Base-by-base conservation (phyloP, 768 basidiomycete species). In the Agrocybe praecox region DNA sequence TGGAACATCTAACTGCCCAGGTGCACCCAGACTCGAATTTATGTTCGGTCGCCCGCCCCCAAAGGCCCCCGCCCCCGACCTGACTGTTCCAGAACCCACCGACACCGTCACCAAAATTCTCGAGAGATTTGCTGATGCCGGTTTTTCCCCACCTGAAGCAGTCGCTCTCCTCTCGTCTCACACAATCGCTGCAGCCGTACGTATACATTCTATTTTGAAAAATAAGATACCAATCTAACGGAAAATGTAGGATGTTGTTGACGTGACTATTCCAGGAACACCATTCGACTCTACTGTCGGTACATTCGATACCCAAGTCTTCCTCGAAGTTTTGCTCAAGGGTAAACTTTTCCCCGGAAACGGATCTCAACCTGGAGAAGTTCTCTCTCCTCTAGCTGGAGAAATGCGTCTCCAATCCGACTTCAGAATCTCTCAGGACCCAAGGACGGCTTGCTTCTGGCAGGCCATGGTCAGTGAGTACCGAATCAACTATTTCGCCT, bases 1-100 rank as follows among this genome's bases (percentile, higher is more conserved):
- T 52, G 64, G 64, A n/a, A 53, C 62, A 26, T 49, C 63, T 40
- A 73, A 72, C 62, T 74, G 72, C 49, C 71, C 71, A 5, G 72
- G 72, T 52, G 69, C 70, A 21, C 71, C 71, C 7, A 62, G 57
- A 12, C 56, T 74, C 6, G 56, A 65, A 33, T 70, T 69, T 58
- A 55, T 68, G 54, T 61, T 65, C 14, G 68, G 73, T 21, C 65
- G 65, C 22, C 63, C 63, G 1, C 52, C 62, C 21, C 57, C 59
- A 14, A 55, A 56, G 22, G 58, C 53, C 17, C 51, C 63, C 15
- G 62, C 62, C 2, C 57, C 62, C 47, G 58, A 62, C 50, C n/a
- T 65, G 48, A 60, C 59, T 15, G 55, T 60, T 17, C 59, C 59
- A 12, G 43, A 52, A 34, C 54, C 64, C 45, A 43, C 58, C 49